Percentiles rank a stretch among this genome's conserved stretches.
phyloP scores from a whole-genome alignment of 1,139 yeast genomes.

The Spathaspora sp. region DNA sequence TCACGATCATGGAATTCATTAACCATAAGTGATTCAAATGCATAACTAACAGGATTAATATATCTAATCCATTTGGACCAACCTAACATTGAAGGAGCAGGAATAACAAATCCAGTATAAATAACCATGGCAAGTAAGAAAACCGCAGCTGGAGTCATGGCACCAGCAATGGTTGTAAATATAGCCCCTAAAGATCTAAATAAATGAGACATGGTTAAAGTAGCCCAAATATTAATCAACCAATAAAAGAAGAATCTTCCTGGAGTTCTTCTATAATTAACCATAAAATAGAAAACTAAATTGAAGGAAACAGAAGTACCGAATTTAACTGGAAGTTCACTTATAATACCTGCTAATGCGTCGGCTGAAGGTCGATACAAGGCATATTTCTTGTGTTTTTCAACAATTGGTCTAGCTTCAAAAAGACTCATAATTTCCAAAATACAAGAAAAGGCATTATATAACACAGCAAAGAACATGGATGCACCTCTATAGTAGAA shows the following conservation, averaged over 20 bases:
- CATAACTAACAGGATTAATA: constrained; percentile 57
- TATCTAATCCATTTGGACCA: constrained; percentile 66
- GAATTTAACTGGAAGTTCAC: constrained; percentile 58
- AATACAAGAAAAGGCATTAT: constrained; percentile 55
- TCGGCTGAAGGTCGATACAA: constrained; percentile 70
- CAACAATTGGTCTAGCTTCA: constrained; percentile 57
- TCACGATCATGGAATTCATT: constrained; percentile 52
- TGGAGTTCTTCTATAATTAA: constrained; percentile 54
- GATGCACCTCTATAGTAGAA: constrained; percentile 59
- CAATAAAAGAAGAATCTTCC: constrained; percentile 61
- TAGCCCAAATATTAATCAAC: constrained; percentile 41
- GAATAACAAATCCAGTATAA: constrained; percentile 61
- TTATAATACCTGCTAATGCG: constrained; percentile 56
- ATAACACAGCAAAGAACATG: constrained; percentile 55
- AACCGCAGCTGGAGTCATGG: constrained; percentile 62
- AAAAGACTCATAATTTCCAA: constrained; percentile 59
- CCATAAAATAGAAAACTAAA: constrained; percentile 56
- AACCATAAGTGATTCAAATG: constrained; percentile 55
- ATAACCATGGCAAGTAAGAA: constrained; percentile 52
- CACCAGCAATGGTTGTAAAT: constrained; percentile 55
- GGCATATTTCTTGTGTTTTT: constrained; percentile 62
- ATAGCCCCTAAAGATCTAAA: constrained; percentile 62
- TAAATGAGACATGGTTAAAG: constrained; percentile 55
- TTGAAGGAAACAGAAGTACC: constrained; percentile 44
- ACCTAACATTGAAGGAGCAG: constrained; percentile 57